A percentile compares a stretch with the other conserved stretches of the same genome.
phyloP scores from a whole-genome alignment of 352 stramenopile species.

The Phytophthora chlamydospora region DNA sequence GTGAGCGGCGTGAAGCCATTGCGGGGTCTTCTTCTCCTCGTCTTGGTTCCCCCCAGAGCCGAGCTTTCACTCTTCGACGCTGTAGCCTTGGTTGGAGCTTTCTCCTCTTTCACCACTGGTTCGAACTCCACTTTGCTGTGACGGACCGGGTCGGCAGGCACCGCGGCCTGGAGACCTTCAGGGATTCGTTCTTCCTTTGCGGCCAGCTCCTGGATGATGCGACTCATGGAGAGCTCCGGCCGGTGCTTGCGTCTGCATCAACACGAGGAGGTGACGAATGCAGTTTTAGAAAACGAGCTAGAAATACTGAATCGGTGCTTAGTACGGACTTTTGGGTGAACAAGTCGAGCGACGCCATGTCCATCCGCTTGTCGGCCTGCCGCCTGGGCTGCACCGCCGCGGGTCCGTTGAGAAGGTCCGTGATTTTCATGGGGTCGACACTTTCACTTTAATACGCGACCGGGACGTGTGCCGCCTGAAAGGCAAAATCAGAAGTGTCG shows the following conservation, averaged over 20 bases:
- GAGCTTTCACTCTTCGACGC: conserved; percentile 6
- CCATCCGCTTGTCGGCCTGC: conserved; percentile 37
- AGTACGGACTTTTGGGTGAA: conserved; percentile 41
- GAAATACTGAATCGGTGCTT: background rate
- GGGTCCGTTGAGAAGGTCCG: conserved; percentile 37
- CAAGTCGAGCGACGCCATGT: conserved; percentile 66
- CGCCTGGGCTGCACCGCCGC: background rate
- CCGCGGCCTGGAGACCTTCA: background rate
- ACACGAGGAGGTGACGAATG: background rate
- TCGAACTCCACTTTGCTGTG: conserved; percentile 2
- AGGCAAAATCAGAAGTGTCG: conserved; percentile 32
- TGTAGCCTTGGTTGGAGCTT: background rate
- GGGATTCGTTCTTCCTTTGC: conserved; percentile 10
- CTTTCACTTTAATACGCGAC: too few species aligned
- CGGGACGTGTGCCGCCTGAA: conserved; percentile 1
- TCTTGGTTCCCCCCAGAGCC: conserved; percentile 5
- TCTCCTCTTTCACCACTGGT: background rate
- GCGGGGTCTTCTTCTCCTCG: conserved; percentile 22
- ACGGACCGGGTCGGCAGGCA: conserved; percentile 9
- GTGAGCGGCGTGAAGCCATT: conserved; percentile 46
- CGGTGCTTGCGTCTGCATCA: conserved; percentile 33
- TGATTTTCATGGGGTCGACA: conserved; percentile 39
- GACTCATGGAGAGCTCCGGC: conserved; percentile 53
- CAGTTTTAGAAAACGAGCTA: conserved; percentile 19
- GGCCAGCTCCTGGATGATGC: conserved; percentile 52